phyloP scores from a whole-genome alignment of 768 basidiomycete genomes.

The Auricularia heimuer region DNA sequence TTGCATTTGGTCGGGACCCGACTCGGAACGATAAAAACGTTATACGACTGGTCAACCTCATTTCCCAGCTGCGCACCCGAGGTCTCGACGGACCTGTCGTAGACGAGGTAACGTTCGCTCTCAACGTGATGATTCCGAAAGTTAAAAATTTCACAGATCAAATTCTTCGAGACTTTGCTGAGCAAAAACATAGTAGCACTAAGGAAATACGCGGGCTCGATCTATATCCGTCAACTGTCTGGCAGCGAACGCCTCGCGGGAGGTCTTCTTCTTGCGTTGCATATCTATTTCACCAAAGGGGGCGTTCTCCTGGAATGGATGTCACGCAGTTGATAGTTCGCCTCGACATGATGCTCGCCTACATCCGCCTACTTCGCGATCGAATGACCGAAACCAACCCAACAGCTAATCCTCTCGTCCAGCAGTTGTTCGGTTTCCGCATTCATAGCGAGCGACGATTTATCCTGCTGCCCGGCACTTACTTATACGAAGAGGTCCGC shows the following conservation, averaged over 20 bases:
- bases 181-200: background rate
- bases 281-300: background rate
- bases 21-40: constrained; percentile 2
- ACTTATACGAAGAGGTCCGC: constrained; percentile 12
- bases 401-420: constrained; percentile 11
- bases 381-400: background rate
- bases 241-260: background rate
- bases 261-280: background rate
- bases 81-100: background rate
- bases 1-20: constrained; percentile 30
- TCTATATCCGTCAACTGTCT: background rate
- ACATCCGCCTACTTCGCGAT: background rate
- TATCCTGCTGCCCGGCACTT: constrained; percentile 18
- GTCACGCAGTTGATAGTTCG: background rate
- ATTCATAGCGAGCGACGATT: constrained; percentile 21
- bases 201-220: background rate
- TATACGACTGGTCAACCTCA: constrained; percentile 19
- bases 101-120: constrained; percentile 6
- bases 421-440: constrained; percentile 27
- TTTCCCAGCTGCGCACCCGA: constrained; percentile 11
- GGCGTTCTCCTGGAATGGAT: background rate
- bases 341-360: constrained; percentile 3
- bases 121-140: constrained; percentile 6
- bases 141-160: constrained; percentile 10
- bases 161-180: constrained; percentile 11